Base-by-base conservation (phyloP, 176 grass and related monocot genomes). In the Ampelocalamus luodianensis region DNA sequence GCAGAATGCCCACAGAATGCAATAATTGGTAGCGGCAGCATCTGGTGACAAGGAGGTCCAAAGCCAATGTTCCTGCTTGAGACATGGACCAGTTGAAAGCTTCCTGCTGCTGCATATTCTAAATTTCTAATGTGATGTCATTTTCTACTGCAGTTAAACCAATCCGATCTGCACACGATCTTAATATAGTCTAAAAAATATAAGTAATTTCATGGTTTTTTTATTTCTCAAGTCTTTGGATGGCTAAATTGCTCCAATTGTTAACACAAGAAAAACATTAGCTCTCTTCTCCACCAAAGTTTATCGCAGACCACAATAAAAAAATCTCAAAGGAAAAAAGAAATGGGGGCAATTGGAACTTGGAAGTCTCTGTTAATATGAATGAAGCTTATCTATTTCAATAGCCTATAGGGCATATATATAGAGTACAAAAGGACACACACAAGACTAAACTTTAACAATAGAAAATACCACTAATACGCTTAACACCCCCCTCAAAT, bases 1-100 rank as follows among this genome's bases (percentile, higher is more conserved):
- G 48, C 13, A 14, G 48, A 49, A 49, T 13, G 32, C 32, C 32
- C 63, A 43, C 45, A 27, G 27, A 76, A 34, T 24, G 51, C 86
- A 55, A 70, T 44, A 71, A 78, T 54, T 79, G 65, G 72, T 50
- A 77, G 80, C 40, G 32, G 49, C 77, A 22, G 74, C 66, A 78
- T 66, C 77, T 23, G 26, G 40, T 71, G 63, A 76, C 3, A 82
- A 61, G 4, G 70, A 54, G 76, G 13, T 46, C 36, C 60, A 73
- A 73, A 54, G 16, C n/a, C 42, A 38, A 12, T 78, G 62, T 38
- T 69, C 54, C 34, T 74, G 56, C 58, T 38, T n/a, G n/a, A 73
- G 77, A 80, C 68, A 74, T n/a, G 70, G 56, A n/a, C 85, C 32
- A 16, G 48, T 49, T 49, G 48, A 66, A 74, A 74, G 29, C 43